Evolutionary conservation across 192 early-diverging fungal genomes (phyloP).

Genomic region (Backusella mclennaniae): DNA sequence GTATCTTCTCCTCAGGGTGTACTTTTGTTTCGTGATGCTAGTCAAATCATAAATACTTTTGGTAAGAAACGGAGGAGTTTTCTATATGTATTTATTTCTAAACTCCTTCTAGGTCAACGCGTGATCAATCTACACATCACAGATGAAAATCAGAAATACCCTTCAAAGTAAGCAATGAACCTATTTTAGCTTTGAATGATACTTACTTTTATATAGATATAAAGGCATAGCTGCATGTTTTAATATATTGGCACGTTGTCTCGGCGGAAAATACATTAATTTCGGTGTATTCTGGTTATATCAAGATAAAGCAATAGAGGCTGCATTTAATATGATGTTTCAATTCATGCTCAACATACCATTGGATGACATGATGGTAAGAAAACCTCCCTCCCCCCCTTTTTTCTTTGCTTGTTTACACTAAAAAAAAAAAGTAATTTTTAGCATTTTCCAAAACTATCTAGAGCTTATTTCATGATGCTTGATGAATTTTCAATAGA

Average conservation of each 20-base stretch:
- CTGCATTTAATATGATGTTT: conserved; percentile 57
- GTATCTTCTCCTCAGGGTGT: conserved; percentile 82
- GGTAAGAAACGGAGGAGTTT: conserved; percentile 28
- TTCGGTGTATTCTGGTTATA: conserved; percentile 91
- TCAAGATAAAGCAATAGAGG: conserved; percentile 72
- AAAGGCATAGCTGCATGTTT: conserved; percentile 81
- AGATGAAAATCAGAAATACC: conserved; percentile 18
- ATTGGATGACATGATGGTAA: conserved; percentile 69
- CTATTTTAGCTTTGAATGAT: no score
- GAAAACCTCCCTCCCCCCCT: background rate
- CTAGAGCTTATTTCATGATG: conserved; percentile 55
- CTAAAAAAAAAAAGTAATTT: background rate
- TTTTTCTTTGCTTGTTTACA: no score
- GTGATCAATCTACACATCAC: background rate
- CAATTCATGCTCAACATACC: conserved; percentile 72
- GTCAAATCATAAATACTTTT: conserved; percentile 59
- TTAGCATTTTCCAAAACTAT: conserved; percentile 60
- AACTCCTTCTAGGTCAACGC: background rate
- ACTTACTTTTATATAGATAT: conserved; percentile 42
- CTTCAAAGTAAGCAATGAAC: background rate
- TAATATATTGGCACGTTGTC: conserved; percentile 60
- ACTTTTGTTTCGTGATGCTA: conserved; percentile 84
- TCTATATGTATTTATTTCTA: background rate
- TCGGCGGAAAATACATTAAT: conserved; percentile 82
- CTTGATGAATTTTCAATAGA: conserved; percentile 68